Percentiles rank a stretch among this genome's conserved stretches.
These are phyloP conservation scores for Aspergillus quadrilineatus DNA, from an alignment of 2,329 filamentous ascomycete genomes.

Conservation along the genomic window DNA sequence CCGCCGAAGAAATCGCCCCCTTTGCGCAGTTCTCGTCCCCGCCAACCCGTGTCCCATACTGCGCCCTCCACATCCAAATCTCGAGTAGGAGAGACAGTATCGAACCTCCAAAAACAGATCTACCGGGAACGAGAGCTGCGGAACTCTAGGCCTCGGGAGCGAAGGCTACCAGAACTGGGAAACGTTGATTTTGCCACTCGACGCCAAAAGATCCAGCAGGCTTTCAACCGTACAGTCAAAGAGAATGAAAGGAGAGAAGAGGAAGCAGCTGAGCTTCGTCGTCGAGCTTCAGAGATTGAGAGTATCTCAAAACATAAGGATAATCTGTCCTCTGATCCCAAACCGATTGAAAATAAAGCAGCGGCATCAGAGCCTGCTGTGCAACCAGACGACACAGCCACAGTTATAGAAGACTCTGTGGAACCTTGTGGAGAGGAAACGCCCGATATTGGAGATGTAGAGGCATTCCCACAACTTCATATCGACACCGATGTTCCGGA, in stretches of 20 bases:
- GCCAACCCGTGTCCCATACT: conserved; percentile 74
- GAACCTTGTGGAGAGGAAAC: conserved; percentile 17
- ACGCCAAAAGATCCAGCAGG: conserved; percentile 77
- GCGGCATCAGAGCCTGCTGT: conserved; percentile 7
- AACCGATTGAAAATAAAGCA: conserved; percentile 19
- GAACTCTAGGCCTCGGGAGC: conserved; percentile 36
- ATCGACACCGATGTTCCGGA: conserved; percentile 26
- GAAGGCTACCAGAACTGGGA: conserved; percentile 61
- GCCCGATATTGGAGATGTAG: conserved; percentile 7
- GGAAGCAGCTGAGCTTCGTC: conserved; percentile 54
- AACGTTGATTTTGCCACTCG: conserved; percentile 83
- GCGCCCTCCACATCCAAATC: conserved; percentile 69
- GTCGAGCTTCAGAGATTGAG: conserved; percentile 41
- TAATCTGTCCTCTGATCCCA: conserved; percentile 26
- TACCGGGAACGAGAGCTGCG: conserved; percentile 33
- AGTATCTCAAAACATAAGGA: conserved; percentile 48
- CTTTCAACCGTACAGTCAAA: conserved; percentile 79
- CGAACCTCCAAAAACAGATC: conserved; percentile 40
- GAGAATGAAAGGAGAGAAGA: conserved; percentile 62
- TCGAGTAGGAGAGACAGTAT: conserved; percentile 61
- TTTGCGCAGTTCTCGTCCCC: conserved; percentile 76
- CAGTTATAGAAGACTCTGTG: conserved; percentile 23
- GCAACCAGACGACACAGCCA: conserved; percentile 24
- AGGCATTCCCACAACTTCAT: conserved; percentile 25
- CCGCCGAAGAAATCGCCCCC: conserved; percentile 73